phyloP scores from a whole-genome alignment of 2,329 filamentous ascomycete genomes.

The Exophiala xenobiotica region DNA sequence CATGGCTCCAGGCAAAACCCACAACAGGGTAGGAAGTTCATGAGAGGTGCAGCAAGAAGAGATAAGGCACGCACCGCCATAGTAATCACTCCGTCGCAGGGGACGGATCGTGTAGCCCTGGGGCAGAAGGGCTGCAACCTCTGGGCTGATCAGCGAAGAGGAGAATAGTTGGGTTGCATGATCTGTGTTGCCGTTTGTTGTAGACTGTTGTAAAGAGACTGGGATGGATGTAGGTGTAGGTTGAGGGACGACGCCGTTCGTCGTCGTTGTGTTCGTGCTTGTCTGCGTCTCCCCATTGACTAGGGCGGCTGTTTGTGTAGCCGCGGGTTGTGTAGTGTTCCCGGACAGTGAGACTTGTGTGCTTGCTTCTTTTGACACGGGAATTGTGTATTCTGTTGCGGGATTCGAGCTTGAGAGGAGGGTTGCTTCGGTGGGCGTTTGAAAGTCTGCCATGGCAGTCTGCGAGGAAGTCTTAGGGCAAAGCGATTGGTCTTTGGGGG shows the following conservation, averaged over 20 bases:
- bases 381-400: not conserved
- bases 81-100: slow-evolving; percentile 74
- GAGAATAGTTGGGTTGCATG: slow-evolving; percentile 69
- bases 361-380: slow-evolving; percentile 11
- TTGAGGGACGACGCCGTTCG: slow-evolving; percentile 5
- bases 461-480: too few species aligned
- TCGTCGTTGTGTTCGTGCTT: not conserved
- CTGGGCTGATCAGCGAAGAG: slow-evolving; percentile 70
- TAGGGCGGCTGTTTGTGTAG: slow-evolving; percentile 2
- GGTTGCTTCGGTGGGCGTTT: slow-evolving; percentile 23
- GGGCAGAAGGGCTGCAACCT: slow-evolving; percentile 71
- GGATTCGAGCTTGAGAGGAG: slow-evolving; percentile 17
- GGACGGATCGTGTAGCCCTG: slow-evolving; percentile 80
- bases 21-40: too few species aligned
- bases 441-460: slow-evolving; percentile 22
- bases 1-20: too few species aligned
- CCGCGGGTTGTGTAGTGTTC: slow-evolving; percentile 1
- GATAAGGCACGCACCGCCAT: slow-evolving; percentile 50
- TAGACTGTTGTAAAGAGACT: not conserved
- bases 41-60: not conserved
- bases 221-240: slow-evolving; percentile 1
- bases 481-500: too few species aligned
- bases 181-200: slow-evolving; percentile 10
- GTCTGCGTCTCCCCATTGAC: slow-evolving; percentile 10
- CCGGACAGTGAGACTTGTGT: slow-evolving; percentile 4